Conservation (phyloP, 2,329 filamentous ascomycete genomes). For the Botrytis tulipae region DNA sequence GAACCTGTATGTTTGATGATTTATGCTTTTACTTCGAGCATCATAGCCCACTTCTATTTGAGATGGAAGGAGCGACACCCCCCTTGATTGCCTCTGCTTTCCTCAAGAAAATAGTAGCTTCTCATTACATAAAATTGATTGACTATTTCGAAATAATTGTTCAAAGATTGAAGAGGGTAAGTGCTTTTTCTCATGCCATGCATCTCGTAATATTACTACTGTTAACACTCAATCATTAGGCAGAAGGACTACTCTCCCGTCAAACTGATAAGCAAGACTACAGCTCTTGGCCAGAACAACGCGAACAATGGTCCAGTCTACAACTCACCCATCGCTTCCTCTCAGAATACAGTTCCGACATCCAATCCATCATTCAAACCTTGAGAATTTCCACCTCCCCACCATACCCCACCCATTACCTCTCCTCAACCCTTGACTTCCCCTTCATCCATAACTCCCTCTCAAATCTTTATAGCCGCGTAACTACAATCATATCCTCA, state of each 20-base stretch:
- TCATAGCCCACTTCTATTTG: constrained; percentile 8
- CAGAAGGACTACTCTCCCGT: background rate
- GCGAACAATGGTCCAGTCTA: constrained; percentile 1
- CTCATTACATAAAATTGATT: constrained; percentile 22
- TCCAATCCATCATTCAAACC: constrained; percentile 4
- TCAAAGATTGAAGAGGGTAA: background rate
- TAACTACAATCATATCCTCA: background rate
- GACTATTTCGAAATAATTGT: constrained; percentile 15
- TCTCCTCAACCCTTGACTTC: background rate
- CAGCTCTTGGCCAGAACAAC: background rate
- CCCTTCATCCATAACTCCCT: background rate
- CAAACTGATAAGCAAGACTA: background rate
- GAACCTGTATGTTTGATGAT: constrained; percentile 24
- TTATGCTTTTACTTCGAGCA: constrained; percentile 23
- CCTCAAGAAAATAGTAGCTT: constrained; percentile 19
- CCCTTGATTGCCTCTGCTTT: constrained; percentile 3
- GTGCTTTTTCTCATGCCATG: background rate
- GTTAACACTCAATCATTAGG: background rate
- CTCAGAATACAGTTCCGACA: background rate
- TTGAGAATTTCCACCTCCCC: background rate
- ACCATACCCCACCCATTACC: background rate
- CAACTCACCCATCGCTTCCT: constrained; percentile 1
- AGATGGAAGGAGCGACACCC: background rate
- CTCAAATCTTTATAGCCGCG: background rate
- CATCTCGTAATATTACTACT: too few species aligned